Evolutionary conservation across 2,329 filamentous ascomycete species (phyloP), one percentile per base, ranked within the genome.

Genomic region (Lachnellula cervina): DNA sequence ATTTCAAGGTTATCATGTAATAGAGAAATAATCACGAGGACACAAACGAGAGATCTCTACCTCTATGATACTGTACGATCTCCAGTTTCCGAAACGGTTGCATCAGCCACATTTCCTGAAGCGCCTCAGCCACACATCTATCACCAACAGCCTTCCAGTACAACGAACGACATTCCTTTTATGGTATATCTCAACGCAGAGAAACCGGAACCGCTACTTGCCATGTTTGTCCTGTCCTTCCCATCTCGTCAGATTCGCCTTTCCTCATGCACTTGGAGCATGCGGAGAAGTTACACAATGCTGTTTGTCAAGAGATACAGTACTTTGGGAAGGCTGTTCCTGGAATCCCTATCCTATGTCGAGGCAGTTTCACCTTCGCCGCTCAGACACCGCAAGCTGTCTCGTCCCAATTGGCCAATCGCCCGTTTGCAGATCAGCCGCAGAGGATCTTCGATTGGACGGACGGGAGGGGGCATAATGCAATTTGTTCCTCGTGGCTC

Each of bases 361-460:
- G 34, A n/a, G 37, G n/a, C 34, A 50, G 48, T 50, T 50, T 40
- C 48, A 38, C 48, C 5, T 37, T 14, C 19, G 32, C 34, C 16
- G 32, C 17, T 48, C 42, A 44, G 42, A 44, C 42, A 44, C n/a
- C 19, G 42, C 5, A 19, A 21, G 42, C 16, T 42, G 16, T 48
- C 34, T 50, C 42, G 44, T 34, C 38, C 43, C 58, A 37, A 66
- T 64, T 66, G 64, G 65, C 52, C 62, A 61, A 65, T 64, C 42
- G 46, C 58, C 55, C 60, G 64, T 66, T 69, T 69, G 66, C 52
- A 66, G 58, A 64, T 62, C 61, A 44, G 42, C 45, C 44, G 43
- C 48, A 47, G 42, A 45, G 53, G 40, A 16, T n/a, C 21, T 46
- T 51, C 55, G 51, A 40, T 63, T 60, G 61, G 61, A 59, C 42